Conservation (phyloP, 108 stramenopile genomes). For the Nitzschia inconspicua region DNA sequence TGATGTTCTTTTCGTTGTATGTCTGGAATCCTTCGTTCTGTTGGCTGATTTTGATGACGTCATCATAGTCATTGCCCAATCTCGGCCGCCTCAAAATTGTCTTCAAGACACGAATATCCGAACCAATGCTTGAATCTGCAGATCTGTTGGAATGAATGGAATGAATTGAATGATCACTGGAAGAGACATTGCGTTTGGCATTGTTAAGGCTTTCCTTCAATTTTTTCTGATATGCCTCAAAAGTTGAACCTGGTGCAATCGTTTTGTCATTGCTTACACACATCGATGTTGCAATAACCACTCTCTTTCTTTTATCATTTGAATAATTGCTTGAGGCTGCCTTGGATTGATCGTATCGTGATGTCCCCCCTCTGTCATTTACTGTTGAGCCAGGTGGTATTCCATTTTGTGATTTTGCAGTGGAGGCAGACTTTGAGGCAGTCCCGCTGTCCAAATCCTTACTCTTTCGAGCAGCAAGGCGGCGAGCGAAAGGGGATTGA, state of each 20-base stretch:
- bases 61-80: background rate
- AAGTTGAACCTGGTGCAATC: background rate
- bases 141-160: background rate
- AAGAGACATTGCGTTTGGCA: background rate
- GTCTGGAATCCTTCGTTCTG: slow-evolving; percentile 6
- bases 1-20: slow-evolving; percentile 41
- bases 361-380: too few relatives aligned
- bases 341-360: too few relatives aligned
- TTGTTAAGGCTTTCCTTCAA: slow-evolving; percentile 4
- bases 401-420: too few relatives aligned
- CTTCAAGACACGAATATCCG: slow-evolving; percentile 29
- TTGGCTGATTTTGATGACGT: background rate
- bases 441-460: too few relatives aligned
- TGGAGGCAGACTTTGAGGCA: too few relatives aligned
- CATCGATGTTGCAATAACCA: background rate
- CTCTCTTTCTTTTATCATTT: too few relatives aligned
- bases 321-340: too few relatives aligned
- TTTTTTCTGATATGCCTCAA: slow-evolving; percentile 6
- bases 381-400: too few relatives aligned
- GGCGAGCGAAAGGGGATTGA: too few relatives aligned
- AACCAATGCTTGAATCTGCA: slow-evolving; percentile 15
- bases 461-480: too few relatives aligned
- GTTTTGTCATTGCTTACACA: background rate
- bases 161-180: background rate
- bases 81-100: slow-evolving; percentile 27